A percentile compares a stretch with the other conserved stretches of the same genome.
Conservation (phyloP, 1,139 yeast genomes). For the Pichia sp. region DNA sequence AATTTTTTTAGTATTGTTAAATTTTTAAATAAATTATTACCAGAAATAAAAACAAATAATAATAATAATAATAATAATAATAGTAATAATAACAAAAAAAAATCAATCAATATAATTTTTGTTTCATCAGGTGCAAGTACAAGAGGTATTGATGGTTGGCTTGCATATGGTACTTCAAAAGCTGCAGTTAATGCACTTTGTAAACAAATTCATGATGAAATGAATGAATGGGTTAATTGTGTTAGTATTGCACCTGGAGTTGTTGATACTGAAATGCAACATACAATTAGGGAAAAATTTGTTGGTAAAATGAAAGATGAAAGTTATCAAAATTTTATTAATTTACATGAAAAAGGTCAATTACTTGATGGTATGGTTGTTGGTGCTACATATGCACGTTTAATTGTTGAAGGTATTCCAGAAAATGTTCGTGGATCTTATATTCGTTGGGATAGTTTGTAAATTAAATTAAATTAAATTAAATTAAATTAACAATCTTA, state of each 20-base stretch:
- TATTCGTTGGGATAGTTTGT: constrained; percentile 49
- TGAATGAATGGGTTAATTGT: constrained; percentile 44
- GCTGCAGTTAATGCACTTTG: constrained; percentile 83
- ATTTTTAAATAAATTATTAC: constrained; percentile 47
- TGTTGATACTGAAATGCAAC: constrained; percentile 85
- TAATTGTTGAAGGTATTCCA: constrained; percentile 56
- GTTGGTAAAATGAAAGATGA: constrained; percentile 52
- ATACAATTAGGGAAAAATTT: constrained; percentile 57
- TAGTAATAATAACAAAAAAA: no score
- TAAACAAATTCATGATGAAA: constrained; percentile 60
- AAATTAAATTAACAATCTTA: no score
- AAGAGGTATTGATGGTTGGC: constrained; percentile 65
- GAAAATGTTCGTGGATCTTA: constrained; percentile 54
- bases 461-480: no score
- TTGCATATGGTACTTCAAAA: constrained; percentile 84
- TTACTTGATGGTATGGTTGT: constrained; percentile 65
- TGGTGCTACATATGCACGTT: constrained; percentile 57
- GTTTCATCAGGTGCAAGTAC: constrained; percentile 86
- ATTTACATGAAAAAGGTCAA: constrained; percentile 47
- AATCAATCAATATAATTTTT: constrained; percentile 43
- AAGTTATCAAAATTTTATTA: constrained; percentile 51
- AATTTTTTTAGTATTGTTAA: constrained; percentile 75
- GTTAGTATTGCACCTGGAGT: constrained; percentile 89
- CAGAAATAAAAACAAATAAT: constrained; percentile 34
- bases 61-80: constrained; percentile 34